Base-by-base conservation (phyloP, 2,329 filamentous ascomycete species). In the Allantophomopsis lycopodina region DNA sequence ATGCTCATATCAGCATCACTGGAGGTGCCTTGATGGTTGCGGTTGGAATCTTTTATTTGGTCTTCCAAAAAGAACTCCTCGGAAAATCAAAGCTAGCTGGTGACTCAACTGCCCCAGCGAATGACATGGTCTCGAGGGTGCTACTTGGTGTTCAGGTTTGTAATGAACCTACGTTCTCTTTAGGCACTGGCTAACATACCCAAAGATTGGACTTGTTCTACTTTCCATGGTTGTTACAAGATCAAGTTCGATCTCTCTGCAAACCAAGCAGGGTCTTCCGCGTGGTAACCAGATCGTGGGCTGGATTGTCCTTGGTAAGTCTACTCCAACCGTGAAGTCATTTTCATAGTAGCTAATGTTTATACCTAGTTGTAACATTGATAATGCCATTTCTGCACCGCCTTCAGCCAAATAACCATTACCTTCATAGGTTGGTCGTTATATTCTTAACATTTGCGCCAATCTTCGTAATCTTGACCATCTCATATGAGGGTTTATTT, bases 401-500 rank as follows among this genome's bases (percentile, higher is more conserved):
- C 16, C 53, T 93, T 2, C 78, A 83, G 47, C 81, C 86, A 1
- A 91, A 85, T 56, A 81, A 69, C 48, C 79, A 95, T 61, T 95
- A 96, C 58, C 73, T 96, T 48, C 88, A 96, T 58, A 79, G 88
- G 17, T 67, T 98, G 4, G 71, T 88, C 48, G 75, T 94, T 50
- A 78, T 95, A 40, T 98, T 96, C 63, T 68, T 98, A 37, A 83
- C 88, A 5, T 96, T 93, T 56, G 83, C 89, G 0, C 91, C 91
- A 0, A 82, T 83, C 2, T 98, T 96, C 60, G 82, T 98, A 55
- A 89, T 98, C 52, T 74, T 98, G 38, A 94, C 88, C 7, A 95
- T 96, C 50, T 95, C 89, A 1, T 98, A 94, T 62, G 91, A 98
- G 60, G 89, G 89, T 0, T 69, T 98, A 2, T 98, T 98, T 59